Evolutionary conservation across 2,329 filamentous ascomycete species (phyloP).

Genomic region (Nakataea oryzae): DNA sequence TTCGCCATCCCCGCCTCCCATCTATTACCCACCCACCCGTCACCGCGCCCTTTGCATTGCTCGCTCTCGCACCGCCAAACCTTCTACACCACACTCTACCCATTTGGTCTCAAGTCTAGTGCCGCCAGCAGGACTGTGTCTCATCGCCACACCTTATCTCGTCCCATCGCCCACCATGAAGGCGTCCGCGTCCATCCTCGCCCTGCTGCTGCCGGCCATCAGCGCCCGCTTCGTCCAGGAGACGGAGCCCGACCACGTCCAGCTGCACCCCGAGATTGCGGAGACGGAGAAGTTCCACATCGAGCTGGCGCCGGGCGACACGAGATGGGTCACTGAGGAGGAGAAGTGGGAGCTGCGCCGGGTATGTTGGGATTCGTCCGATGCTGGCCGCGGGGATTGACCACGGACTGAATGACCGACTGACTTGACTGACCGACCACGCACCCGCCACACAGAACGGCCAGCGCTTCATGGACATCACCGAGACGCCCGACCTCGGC

Average conservation of each 20-base stretch:
- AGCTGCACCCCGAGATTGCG: constrained; percentile 30
- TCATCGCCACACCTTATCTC: too few relatives aligned
- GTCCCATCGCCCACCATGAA: constrained; percentile 31
- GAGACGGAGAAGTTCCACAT: constrained; percentile 56
- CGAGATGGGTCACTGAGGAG: constrained; percentile 81
- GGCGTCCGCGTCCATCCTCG: constrained; percentile 39
- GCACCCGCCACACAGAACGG: constrained; percentile 63
- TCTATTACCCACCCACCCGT: neutral
- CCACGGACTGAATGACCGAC: neutral
- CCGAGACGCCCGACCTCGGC: constrained; percentile 59
- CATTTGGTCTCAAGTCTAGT: too few relatives aligned
- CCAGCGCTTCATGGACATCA: constrained; percentile 90
- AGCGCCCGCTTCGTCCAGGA: constrained; percentile 47
- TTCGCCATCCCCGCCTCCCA: neutral
- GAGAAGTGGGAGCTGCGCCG: constrained; percentile 88
- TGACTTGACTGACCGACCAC: neutral
- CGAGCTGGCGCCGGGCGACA: constrained; percentile 75
- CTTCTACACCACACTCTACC: too few relatives aligned
- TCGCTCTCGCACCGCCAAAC: too few relatives aligned
- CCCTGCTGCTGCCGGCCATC: constrained; percentile 42
- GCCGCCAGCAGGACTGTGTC: too few relatives aligned
- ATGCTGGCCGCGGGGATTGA: neutral
- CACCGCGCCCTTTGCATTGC: too few relatives aligned
- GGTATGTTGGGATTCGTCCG: constrained; percentile 38
- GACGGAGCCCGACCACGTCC: constrained; percentile 37